Evolutionary conservation across 2,329 filamentous ascomycete species (phyloP).

Genomic region (Cladosporium phlei): DNA sequence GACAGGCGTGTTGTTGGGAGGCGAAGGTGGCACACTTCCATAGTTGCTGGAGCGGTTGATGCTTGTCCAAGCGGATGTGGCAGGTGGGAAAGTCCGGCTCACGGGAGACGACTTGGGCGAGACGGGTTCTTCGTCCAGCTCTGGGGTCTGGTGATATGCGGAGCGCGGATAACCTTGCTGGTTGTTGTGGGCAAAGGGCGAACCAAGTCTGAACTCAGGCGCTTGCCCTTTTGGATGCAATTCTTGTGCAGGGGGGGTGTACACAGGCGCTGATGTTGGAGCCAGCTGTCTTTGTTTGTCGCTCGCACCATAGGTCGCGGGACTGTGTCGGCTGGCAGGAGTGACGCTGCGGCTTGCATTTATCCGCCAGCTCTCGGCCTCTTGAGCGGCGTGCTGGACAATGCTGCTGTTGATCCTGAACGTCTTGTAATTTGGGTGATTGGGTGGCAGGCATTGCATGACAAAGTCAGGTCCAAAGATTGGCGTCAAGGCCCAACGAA

Average conservation of each 20-base stretch:
- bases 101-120: slow-evolving; percentile 27
- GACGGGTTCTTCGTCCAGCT: slow-evolving; percentile 18
- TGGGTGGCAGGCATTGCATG: slow-evolving; percentile 60
- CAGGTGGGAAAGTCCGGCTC: slow-evolving; percentile 5
- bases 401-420: slow-evolving; percentile 40
- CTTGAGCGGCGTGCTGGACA: slow-evolving; percentile 33
- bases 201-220: slow-evolving; percentile 24
- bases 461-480: slow-evolving; percentile 84
- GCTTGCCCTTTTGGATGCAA: slow-evolving; percentile 14
- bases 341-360: slow-evolving; percentile 17
- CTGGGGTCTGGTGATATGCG: slow-evolving; percentile 16
- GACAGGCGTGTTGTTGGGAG: slow-evolving; percentile 7
- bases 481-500: slow-evolving; percentile 80
- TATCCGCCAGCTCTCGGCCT: slow-evolving; percentile 36
- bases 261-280: slow-evolving; percentile 15
- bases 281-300: slow-evolving; percentile 16
- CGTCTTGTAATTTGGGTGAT: slow-evolving; percentile 53
- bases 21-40: slow-evolving; percentile 1
- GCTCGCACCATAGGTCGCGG: neutral
- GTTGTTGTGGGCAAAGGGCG: slow-evolving; percentile 22
- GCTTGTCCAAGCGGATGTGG: slow-evolving; percentile 21
- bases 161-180: slow-evolving; percentile 10
- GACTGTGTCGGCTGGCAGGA: slow-evolving; percentile 3
- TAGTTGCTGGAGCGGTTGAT: slow-evolving; percentile 25
- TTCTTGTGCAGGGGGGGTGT: neutral